A percentile compares a stretch with the other conserved stretches of the same genome.
Evolutionary conservation across 225 moss, liverwort and hornwort genomes (phyloP).

Genomic region (Antitrichia curtipendula): DNA sequence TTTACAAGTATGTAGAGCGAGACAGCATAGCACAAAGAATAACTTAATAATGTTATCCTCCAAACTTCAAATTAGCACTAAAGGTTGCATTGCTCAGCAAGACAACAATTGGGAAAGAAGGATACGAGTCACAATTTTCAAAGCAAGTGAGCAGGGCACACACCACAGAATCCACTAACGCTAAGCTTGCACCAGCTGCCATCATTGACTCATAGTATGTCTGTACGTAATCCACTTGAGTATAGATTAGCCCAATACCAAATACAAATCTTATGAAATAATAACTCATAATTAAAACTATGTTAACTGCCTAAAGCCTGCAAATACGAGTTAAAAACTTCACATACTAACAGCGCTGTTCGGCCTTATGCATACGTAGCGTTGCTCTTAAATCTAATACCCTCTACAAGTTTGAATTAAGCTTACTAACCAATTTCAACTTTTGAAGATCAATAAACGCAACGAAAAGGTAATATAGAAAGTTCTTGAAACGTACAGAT

Average conservation of each 20-base stretch:
- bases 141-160: neutral
- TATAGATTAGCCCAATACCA: neutral
- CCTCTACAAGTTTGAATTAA: neutral
- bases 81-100: neutral
- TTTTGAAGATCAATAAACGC: neutral
- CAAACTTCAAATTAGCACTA: neutral
- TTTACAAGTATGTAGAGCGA: neutral
- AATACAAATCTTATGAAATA: neutral
- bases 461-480: neutral
- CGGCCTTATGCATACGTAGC: neutral
- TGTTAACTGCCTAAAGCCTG: neutral
- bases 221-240: slow-evolving; percentile 15
- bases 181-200: slow-evolving; percentile 90
- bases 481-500: slow-evolving; percentile 30
- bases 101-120: neutral
- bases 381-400: neutral
- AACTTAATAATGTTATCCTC: neutral
- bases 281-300: neutral
- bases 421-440: neutral
- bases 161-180: slow-evolving; percentile 85
- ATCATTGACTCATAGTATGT: slow-evolving; percentile 88
- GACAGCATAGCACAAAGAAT: neutral
- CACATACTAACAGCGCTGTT: neutral
- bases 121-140: neutral
- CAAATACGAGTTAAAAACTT: neutral